Conservation (phyloP, 306 rosid genomes). For the Fragaria ananassa region DNA sequence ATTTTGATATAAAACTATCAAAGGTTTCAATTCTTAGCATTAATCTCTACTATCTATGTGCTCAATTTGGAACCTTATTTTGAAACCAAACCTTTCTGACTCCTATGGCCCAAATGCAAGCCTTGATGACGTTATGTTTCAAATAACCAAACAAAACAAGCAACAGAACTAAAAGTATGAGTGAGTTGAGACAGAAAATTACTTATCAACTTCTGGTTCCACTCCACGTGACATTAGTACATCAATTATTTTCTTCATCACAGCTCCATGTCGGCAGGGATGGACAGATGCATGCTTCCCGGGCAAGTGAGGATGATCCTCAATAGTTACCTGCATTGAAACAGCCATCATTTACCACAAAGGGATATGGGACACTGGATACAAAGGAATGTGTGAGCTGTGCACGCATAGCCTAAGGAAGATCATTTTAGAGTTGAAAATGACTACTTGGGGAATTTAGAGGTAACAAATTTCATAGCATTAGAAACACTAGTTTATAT, state of each 20-base stretch:
- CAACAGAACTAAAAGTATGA: not conserved
- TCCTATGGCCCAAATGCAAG: not conserved
- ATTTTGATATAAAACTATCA: not conserved
- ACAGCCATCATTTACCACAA: not conserved
- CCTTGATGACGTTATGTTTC: not conserved
- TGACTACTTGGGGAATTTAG: not conserved
- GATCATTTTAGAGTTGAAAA: not conserved
- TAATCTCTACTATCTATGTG: not conserved
- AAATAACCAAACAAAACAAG: not conserved
- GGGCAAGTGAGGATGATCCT: slow-evolving; percentile 90
- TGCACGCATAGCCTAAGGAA: not conserved
- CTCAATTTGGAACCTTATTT: not conserved
- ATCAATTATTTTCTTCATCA: slow-evolving; percentile 95
- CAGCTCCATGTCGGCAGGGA: slow-evolving; percentile 96
- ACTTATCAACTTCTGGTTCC: slow-evolving; percentile 99
- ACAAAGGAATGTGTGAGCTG: not conserved
- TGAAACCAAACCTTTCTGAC: not conserved
- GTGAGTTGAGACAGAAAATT: slow-evolving; percentile 9
- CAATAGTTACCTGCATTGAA: slow-evolving; percentile 74
- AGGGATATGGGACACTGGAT: not conserved
- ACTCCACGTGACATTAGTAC: slow-evolving; percentile 93
- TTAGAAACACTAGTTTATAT: not conserved
- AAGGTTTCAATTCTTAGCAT: not conserved
- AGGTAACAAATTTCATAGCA: not conserved
- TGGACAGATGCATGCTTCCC: slow-evolving; percentile 98